Evolutionary conservation across 2,329 filamentous ascomycete genomes (phyloP), one percentile per base, ranked within the genome.

Genomic region (Aschersonia sp.): DNA sequence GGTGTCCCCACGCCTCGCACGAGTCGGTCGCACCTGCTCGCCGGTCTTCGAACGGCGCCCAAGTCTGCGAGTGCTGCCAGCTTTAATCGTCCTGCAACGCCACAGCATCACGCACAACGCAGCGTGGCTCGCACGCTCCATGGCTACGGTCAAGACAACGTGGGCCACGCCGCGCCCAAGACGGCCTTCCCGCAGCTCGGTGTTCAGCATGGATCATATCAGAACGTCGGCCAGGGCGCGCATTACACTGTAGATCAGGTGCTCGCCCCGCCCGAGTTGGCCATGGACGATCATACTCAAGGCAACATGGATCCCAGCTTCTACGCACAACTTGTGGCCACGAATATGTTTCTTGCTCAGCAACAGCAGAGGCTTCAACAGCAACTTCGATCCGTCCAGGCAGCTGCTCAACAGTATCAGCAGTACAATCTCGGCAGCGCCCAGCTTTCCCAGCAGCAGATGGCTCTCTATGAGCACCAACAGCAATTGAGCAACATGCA

Each of bases 331-430:
- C 74, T 97, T 53, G 78, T 96, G 59, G 85, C 88, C 49, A 94
- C 89, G 58, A 95, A 96, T 64, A 70, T 92, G 62, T 94, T 94
- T 61, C 76, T 98, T 46, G 88, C 89, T 41, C 88, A 95, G 61
- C 89, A 95, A 67, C 91, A 97, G 68, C 89, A 95, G 69, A 84
- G 86, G 54, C 79, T 97, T 47, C 89, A 97, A 68, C 89, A 96
- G 68, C 89, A 97, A 68, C 76, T 97, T 55, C 78, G 88, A 56
- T 85, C 72, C 54, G 80, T 96, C 30, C 92, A 91, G 59, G 81
- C 82, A 47, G 85, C 85, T 40, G 84, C 87, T 51, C 85, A 89
- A 66, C 85, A 89, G 65, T 85, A 89, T 59, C 84, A 89, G 63
- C 80, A 78, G 54, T 71, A 94, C 67, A 88, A 75, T 63, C 62